These are phyloP conservation scores for Linderina pennispora DNA, from an alignment of 192 early-diverging fungal species.

Conservation along the genomic window DNA sequence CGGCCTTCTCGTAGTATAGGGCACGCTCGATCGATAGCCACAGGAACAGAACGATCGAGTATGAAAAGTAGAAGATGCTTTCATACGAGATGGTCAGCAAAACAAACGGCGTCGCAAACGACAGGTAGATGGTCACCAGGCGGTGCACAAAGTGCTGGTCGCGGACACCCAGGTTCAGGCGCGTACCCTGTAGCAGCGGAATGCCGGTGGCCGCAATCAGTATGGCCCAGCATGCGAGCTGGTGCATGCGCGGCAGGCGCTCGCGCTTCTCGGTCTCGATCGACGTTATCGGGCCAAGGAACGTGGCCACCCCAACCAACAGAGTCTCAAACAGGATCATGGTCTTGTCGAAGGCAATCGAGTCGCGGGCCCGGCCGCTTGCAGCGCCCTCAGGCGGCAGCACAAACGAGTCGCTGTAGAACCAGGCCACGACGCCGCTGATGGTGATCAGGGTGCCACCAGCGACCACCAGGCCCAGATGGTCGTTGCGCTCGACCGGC, in stretches of 20 bases:
- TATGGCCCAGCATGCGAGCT: conserved; percentile 38
- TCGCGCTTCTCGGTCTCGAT: conserved; percentile 32
- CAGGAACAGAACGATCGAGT: conserved; percentile 60
- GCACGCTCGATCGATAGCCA: conserved; percentile 76
- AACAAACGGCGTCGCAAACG: conserved; percentile 83
- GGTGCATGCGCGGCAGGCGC: conserved; percentile 25
- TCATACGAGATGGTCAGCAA: conserved; percentile 91
- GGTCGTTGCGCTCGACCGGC: conserved; percentile 80
- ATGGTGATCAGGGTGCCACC: conserved; percentile 30
- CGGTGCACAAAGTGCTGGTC: conserved; percentile 75
- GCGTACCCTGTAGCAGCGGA: conserved; percentile 40
- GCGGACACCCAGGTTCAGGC: conserved; percentile 25
- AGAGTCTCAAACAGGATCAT: conserved; percentile 33
- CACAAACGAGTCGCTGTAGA: conserved; percentile 26
- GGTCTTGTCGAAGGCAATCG: conserved; percentile 24
- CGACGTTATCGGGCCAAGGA: conserved; percentile 35
- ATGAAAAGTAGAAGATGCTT: conserved; percentile 80
- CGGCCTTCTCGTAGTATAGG: conserved; percentile 39
- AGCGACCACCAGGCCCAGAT: conserved; percentile 54
- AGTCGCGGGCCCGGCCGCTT: conserved; percentile 11
- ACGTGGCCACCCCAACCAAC: conserved; percentile 32
- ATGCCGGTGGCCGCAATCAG: conserved; percentile 32
- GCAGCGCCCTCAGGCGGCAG: conserved; percentile 25
- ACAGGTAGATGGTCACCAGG: conserved; percentile 73
- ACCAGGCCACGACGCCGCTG: conserved; percentile 42